Conservation (phyloP, 176 grass and related monocot species). For the Chloris gayana region DNA sequence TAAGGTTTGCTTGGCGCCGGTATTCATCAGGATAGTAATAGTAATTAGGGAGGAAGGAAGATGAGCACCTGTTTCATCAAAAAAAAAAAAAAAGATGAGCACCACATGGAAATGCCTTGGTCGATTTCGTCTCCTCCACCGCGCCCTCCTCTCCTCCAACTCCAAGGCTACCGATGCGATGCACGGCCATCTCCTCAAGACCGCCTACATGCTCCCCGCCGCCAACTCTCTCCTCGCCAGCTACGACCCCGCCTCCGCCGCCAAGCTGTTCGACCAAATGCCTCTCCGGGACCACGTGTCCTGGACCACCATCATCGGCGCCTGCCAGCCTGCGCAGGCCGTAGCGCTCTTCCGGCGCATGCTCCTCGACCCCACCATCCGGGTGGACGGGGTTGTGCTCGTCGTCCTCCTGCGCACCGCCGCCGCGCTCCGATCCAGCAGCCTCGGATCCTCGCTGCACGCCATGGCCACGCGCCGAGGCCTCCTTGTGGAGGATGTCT, state of each 20-base stretch:
- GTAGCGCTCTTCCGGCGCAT: not conserved
- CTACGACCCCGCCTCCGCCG: not conserved
- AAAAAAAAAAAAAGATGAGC: no score
- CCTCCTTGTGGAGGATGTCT: not conserved
- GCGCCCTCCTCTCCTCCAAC: no score
- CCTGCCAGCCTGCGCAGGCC: not conserved
- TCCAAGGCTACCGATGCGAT: not conserved
- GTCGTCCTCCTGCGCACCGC: not conserved
- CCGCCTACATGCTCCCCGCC: not conserved
- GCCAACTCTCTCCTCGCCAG: not conserved
- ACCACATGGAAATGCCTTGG: no score
- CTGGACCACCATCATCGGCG: not conserved
- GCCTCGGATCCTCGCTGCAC: not conserved
- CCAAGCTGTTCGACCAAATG: not conserved
- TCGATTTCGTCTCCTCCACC: no score
- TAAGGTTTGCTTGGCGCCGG: no score
- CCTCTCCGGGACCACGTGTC: constrained; percentile 3
- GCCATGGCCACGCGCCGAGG: not conserved
- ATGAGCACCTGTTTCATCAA: no score
- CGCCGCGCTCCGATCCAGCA: not conserved
- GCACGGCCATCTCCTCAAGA: not conserved
- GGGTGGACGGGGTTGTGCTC: not conserved
- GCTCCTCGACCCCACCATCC: not conserved
- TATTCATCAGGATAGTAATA: no score
- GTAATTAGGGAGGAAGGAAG: no score